phyloP scores from a whole-genome alignment of 352 stramenopile genomes.

The Phytophthora cactorum region DNA sequence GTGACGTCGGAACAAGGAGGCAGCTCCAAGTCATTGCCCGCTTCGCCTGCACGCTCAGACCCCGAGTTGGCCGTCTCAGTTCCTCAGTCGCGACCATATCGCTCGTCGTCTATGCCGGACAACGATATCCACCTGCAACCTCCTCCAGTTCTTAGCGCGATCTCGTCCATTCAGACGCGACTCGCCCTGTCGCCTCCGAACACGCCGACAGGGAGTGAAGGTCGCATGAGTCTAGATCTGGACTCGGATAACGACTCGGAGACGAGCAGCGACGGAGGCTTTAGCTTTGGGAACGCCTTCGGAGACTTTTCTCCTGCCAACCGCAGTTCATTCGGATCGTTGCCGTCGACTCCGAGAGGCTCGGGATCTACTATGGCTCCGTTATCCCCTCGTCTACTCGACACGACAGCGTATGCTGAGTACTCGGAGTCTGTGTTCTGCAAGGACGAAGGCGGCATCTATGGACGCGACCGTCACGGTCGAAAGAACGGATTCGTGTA shows the following conservation, averaged over 20 bases:
- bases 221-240: slow-evolving; percentile 16
- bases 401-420: slow-evolving; percentile 46
- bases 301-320: slow-evolving; percentile 29
- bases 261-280: slow-evolving; percentile 48
- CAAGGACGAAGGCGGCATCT: slow-evolving; percentile 78
- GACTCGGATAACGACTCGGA: slow-evolving; percentile 52
- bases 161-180: slow-evolving; percentile 13
- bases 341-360: slow-evolving; percentile 28
- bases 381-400: slow-evolving; percentile 59
- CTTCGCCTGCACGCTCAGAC: slow-evolving; percentile 35
- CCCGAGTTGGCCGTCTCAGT: slow-evolving; percentile 1
- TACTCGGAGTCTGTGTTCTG: slow-evolving; percentile 77
- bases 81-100: slow-evolving; percentile 11
- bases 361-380: slow-evolving; percentile 23
- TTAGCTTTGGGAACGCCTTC: slow-evolving; percentile 28
- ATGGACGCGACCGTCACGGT: slow-evolving; percentile 58
- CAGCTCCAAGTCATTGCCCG: slow-evolving; percentile 47
- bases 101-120: slow-evolving; percentile 24
- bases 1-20: slow-evolving; percentile 11
- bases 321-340: slow-evolving; percentile 22
- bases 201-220: slow-evolving; percentile 32
- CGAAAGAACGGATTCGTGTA: slow-evolving; percentile 88
- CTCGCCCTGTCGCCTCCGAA: slow-evolving; percentile 34
- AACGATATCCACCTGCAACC: slow-evolving; percentile 14
- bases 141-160: slow-evolving; percentile 4